These are phyloP conservation scores for Gracilaria vermiculophylla DNA, from an alignment of 23 red algal species.

Conservation along the genomic window DNA sequence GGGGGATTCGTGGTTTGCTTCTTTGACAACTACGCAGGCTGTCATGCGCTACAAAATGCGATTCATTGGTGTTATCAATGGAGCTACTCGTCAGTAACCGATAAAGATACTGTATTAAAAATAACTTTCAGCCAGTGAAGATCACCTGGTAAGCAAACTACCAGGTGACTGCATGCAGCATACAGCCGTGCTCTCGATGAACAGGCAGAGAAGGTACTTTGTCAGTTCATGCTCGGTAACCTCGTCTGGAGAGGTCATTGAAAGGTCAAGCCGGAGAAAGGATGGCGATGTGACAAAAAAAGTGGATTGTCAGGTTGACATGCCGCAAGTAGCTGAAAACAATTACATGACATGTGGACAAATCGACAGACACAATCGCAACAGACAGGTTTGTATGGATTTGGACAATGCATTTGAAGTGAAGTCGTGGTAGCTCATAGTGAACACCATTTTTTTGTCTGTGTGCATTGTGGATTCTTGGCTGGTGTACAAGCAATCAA, in stretches of 20 bases:
- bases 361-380: slow-evolving; percentile 38
- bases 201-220: not conserved
- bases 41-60: not conserved
- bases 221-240: not conserved
- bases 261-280: not conserved
- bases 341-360: not conserved
- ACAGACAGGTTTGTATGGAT: not conserved
- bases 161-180: not conserved
- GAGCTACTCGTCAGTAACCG: not conserved
- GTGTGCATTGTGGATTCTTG: slow-evolving; percentile 40
- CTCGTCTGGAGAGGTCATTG: no score
- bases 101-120: no score
- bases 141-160: no score
- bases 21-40: not conserved
- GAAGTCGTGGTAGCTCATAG: not conserved
- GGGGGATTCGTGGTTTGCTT: not conserved
- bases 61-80: not conserved
- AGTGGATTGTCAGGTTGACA: not conserved
- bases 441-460: not conserved
- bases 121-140: no score
- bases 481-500: slow-evolving; percentile 18
- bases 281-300: not conserved
- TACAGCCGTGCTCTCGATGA: not conserved
- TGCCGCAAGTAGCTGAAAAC: not conserved
- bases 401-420: slow-evolving; percentile 28